phyloP scores from a whole-genome alignment of 176 grass and related monocot genomes.

The Avena atlantica region DNA sequence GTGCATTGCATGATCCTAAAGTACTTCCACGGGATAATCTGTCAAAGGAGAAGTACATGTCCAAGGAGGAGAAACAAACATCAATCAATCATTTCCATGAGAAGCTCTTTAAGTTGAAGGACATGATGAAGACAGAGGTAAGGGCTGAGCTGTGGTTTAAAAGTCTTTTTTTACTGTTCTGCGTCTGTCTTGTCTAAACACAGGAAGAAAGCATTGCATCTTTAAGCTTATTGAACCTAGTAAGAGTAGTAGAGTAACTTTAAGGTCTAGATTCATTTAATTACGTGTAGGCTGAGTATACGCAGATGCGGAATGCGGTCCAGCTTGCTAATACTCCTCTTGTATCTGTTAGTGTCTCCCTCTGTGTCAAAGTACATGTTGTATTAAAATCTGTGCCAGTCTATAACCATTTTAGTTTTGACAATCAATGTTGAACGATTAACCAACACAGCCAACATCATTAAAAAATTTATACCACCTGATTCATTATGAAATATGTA shows the following conservation, averaged over 20 bases:
- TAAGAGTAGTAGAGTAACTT: constrained; percentile 26
- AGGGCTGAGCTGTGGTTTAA: neutral
- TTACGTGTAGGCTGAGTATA: neutral
- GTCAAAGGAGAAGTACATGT: constrained; percentile 86
- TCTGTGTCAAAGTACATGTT: neutral
- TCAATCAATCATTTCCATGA: constrained; percentile 95
- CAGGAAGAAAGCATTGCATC: constrained; percentile 3
- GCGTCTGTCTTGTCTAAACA: neutral
- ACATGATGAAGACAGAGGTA: constrained; percentile 98
- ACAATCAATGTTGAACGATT: neutral
- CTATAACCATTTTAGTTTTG: neutral
- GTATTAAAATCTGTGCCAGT: neutral
- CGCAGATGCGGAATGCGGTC: constrained; percentile 4
- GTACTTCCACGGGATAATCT: constrained; percentile 70
- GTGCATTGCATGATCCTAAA: constrained; percentile 78
- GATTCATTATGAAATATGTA: constrained; percentile 21
- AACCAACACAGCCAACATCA: neutral
- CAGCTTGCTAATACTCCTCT: neutral
- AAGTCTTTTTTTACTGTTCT: neutral
- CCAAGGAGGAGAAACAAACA: constrained; percentile 85
- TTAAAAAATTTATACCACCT: neutral
- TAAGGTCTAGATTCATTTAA: neutral
- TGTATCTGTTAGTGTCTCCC: neutral
- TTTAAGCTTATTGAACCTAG: neutral
- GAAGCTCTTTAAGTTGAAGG: constrained; percentile 95